Evolutionary conservation across 2,329 filamentous ascomycete genomes (phyloP), one percentile per base, ranked within the genome.

Genomic region (Fusarium solani-melongenae): DNA sequence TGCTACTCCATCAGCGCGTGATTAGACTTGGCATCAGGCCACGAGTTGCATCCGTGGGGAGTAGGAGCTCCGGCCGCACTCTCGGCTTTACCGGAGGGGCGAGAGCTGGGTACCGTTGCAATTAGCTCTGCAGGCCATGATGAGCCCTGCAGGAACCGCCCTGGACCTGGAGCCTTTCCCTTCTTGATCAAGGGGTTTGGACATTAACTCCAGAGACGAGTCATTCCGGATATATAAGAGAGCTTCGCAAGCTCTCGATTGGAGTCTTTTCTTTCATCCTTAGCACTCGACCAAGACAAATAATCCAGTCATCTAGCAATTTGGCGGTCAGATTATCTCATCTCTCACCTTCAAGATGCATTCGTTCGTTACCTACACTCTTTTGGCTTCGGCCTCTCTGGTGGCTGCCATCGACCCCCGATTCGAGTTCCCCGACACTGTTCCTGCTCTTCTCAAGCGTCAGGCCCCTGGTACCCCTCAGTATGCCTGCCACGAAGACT

Each of bases 401-500:
- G 27, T 62, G 1, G 22, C 59, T 5, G 74, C 74, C 17, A 8
- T 76, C 10, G 62, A 72, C 29, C 73, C 69, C 34, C 74, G 74
- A 20, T 76, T 74, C 87, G 89, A 76, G 38, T 76, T 61, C 12
- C 74, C 74, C 2, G 70, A 75, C 12, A 63, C 61, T 5, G 72
- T 76, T 4, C 74, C 74, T 34, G 53, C 53, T 24, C 71, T 85
- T 3, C 67, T 83, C 62, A 81, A 80, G 70, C 83, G 85, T 55
- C 85, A 86, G 74, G 82, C 83, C 20, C 84, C 84, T 14, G 85
- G 85, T 7, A 84, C 84, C 9, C 82, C 85, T 17, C 74, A 79
- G 4, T 87, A 84, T 70, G 81, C 83, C 24, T 87, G 85, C 77
- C 85, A 87, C 68, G 82, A 83, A 60, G 83, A 85, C 70, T 87